Evolutionary conservation across 148 eudicot genomes (phyloP).

Genomic region (Dianthus caryophyllus): DNA sequence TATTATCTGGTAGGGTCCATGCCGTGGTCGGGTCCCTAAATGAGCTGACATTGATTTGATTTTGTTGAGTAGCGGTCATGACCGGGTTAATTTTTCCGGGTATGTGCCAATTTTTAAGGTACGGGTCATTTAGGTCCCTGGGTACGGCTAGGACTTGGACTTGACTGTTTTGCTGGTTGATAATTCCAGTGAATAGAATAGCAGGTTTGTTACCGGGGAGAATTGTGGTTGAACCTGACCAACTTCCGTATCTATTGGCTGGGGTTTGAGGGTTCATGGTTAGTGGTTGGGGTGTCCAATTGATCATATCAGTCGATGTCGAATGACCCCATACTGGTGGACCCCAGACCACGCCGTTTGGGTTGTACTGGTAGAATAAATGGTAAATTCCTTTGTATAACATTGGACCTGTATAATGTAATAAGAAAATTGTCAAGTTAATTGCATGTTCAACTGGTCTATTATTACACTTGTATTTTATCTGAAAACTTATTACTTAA

Average conservation of each 20-base stretch:
- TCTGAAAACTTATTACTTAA: not conserved
- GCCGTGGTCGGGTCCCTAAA: slow-evolving; percentile 72
- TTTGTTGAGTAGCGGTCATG: slow-evolving; percentile 35
- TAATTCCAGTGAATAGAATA: slow-evolving; percentile 58
- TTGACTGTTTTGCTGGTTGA: slow-evolving; percentile 31
- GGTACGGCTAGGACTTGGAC: slow-evolving; percentile 68
- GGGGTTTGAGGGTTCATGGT: slow-evolving; percentile 41
- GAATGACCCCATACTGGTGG: slow-evolving; percentile 75
- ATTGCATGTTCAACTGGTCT: no score
- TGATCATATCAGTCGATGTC: slow-evolving; percentile 51
- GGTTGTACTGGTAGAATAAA: slow-evolving; percentile 75
- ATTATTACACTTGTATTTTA: no score
- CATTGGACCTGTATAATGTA: slow-evolving; percentile 51
- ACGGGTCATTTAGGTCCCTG: slow-evolving; percentile 49
- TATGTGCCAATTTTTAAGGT: slow-evolving; percentile 52
- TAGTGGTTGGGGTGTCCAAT: slow-evolving; percentile 53
- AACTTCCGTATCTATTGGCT: slow-evolving; percentile 53
- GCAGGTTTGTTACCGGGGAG: slow-evolving; percentile 43
- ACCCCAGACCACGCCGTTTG: slow-evolving; percentile 45
- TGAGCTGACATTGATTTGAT: slow-evolving; percentile 32
- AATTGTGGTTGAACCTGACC: slow-evolving; percentile 69
- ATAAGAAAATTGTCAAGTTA: not conserved
- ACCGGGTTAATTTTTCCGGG: slow-evolving; percentile 39
- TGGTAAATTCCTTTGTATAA: slow-evolving; percentile 65
- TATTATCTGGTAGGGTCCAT: slow-evolving; percentile 41